A percentile compares a stretch with the other conserved stretches of the same genome.
Evolutionary conservation across 352 stramenopile species (phyloP).

Genomic region (Phytophthora aleatoria): DNA sequence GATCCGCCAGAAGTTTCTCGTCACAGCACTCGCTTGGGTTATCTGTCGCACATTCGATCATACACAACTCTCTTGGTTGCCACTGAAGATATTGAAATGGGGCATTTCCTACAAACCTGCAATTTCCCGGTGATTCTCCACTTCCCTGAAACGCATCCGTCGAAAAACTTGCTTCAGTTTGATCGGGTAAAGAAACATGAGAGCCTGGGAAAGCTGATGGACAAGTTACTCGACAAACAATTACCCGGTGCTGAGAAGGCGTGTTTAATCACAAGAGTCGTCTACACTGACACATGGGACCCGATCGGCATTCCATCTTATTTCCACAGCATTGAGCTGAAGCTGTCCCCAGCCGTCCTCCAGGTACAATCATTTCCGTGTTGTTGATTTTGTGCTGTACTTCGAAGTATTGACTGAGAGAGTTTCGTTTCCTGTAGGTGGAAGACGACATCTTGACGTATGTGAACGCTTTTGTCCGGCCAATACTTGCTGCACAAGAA

Average conservation of each 20-base stretch:
- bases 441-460: slow-evolving; percentile 63
- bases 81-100: slow-evolving; percentile 58
- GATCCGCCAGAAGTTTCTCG: slow-evolving; percentile 56
- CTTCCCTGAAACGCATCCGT: slow-evolving; percentile 39
- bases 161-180: slow-evolving; percentile 37
- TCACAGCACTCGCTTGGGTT: slow-evolving; percentile 57
- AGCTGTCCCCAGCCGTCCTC: slow-evolving; percentile 56
- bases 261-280: slow-evolving; percentile 53
- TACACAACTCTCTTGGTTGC: slow-evolving; percentile 64
- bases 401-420: not conserved
- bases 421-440: slow-evolving; percentile 31
- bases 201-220: slow-evolving; percentile 34
- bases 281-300: slow-evolving; percentile 63
- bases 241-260: slow-evolving; percentile 35
- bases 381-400: not conserved
- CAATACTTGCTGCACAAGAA: slow-evolving; percentile 45
- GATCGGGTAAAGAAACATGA: slow-evolving; percentile 51
- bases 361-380: slow-evolving; percentile 49
- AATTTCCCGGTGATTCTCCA: slow-evolving; percentile 77
- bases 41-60: slow-evolving; percentile 65
- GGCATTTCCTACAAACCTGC: slow-evolving; percentile 74
- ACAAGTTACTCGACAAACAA: slow-evolving; percentile 43
- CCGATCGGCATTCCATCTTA: slow-evolving; percentile 53
- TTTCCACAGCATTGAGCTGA: slow-evolving; percentile 72
- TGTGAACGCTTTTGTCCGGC: slow-evolving; percentile 49